phyloP scores from a whole-genome alignment of 2,329 filamentous ascomycete species.

The Ceratocystiopsis brevicomis region DNA sequence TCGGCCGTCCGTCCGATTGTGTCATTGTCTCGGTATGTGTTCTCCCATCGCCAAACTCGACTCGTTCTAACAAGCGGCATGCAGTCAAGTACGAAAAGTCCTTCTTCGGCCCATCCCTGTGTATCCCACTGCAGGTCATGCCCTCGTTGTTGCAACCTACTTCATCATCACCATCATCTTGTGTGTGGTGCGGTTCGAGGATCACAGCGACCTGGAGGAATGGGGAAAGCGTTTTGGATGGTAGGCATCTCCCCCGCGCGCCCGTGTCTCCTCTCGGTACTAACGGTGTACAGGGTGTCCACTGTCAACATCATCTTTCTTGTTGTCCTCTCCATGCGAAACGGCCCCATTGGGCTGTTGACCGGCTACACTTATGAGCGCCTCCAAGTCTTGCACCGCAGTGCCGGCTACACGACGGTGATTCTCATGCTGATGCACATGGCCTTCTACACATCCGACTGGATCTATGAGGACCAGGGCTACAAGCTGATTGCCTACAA shows the following conservation, averaged over 20 bases:
- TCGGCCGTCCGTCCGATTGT: no score
- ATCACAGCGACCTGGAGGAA: background rate
- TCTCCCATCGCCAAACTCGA: no score
- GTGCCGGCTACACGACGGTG: conserved; percentile 24
- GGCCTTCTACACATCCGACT: conserved; percentile 16
- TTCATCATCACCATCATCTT: background rate
- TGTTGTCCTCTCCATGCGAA: conserved; percentile 28
- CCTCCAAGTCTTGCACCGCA: conserved; percentile 27
- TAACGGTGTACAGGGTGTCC: conserved; percentile 20
- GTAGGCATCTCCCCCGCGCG: background rate
- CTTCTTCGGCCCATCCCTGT: background rate
- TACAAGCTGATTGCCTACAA: conserved; percentile 12
- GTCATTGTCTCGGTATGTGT: no score
- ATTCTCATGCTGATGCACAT: conserved; percentile 19
- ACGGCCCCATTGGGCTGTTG: conserved; percentile 26
- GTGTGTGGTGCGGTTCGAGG: background rate
- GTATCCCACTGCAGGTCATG: background rate
- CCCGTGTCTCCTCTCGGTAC: background rate
- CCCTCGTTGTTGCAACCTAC: background rate
- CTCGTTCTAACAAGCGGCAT: no score
- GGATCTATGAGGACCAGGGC: conserved; percentile 10
- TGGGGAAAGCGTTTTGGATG: conserved; percentile 3
- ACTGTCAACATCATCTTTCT: conserved; percentile 25
- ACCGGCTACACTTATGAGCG: conserved; percentile 26
- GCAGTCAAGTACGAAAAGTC: no score